phyloP scores from a whole-genome alignment of 148 eudicot genomes.

The Selenicereus undatus region DNA sequence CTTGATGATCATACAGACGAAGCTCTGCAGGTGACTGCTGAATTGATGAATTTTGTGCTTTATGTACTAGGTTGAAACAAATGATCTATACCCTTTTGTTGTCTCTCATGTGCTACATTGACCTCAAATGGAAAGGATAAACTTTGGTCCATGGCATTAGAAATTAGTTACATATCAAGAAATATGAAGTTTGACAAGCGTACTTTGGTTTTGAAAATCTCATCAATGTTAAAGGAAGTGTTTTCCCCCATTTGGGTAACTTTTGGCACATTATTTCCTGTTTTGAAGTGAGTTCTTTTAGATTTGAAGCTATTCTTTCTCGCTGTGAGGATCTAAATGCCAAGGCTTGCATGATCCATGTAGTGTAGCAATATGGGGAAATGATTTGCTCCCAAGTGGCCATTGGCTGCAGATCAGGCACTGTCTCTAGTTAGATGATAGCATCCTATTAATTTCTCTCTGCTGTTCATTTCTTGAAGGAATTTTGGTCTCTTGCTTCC shows the following conservation, averaged over 20 bases:
- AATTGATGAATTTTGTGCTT: neutral
- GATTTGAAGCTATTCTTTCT: neutral
- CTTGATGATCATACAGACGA: conserved; percentile 78
- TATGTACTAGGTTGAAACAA: neutral
- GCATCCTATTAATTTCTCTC: no score
- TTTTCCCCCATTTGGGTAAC: neutral
- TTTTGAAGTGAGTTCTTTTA: neutral
- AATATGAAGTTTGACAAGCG: neutral
- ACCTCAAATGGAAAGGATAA: neutral
- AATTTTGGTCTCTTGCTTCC: neutral
- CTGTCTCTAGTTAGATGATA: neutral
- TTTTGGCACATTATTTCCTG: neutral
- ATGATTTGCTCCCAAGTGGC: no score
- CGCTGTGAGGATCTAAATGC: neutral
- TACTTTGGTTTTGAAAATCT: neutral
- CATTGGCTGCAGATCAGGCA: neutral
- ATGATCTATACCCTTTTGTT: neutral
- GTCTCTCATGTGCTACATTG: neutral
- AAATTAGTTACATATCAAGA: neutral
- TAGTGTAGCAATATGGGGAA: neutral
- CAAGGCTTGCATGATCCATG: neutral
- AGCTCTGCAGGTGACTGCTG: conserved; percentile 68
- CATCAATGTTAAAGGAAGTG: neutral
- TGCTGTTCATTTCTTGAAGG: neutral
- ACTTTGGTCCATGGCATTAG: neutral